Evolutionary conservation across 169 alveolate species (phyloP).

Genomic region (Pseudocohnilembus persalinus): DNA sequence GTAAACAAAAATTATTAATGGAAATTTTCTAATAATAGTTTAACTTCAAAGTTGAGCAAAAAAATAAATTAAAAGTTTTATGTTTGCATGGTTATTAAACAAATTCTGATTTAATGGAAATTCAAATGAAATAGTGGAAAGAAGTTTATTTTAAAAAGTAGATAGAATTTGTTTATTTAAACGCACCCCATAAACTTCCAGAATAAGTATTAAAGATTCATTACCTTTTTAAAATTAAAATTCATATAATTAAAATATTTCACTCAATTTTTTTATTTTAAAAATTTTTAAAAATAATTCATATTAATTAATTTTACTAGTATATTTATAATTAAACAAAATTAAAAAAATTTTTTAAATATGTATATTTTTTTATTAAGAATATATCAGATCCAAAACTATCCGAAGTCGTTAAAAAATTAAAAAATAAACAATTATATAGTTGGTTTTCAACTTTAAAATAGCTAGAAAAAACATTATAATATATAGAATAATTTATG

Average conservation of each 20-base stretch:
- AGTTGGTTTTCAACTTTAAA: background rate
- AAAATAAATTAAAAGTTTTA: constrained; percentile 4
- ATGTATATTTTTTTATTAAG: too few species aligned
- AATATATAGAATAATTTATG: constrained; percentile 3
- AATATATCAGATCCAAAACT: constrained; percentile 1
- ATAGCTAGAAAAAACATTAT: background rate
- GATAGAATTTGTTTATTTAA: background rate
- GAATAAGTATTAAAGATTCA: too few species aligned
- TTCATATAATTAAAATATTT: too few species aligned
- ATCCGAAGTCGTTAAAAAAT: background rate
- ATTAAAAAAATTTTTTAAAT: too few species aligned
- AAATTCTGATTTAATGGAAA: background rate
- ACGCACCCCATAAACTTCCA: constrained; percentile 1
- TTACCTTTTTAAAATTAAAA: too few species aligned
- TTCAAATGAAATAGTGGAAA: constrained; percentile 4
- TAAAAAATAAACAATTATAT: background rate
- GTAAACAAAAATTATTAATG: too few species aligned
- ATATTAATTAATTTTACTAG: too few species aligned
- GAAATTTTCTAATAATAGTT: too few species aligned
- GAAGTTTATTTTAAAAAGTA: constrained; percentile 1
- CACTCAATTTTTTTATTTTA: too few species aligned
- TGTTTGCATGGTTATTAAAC: constrained; percentile 12
- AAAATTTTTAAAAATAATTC: too few species aligned
- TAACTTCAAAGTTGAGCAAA: too few species aligned
- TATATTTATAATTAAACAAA: too few species aligned